Evolutionary conservation across 768 basidiomycete species (phyloP).

Genomic region (Lactarius evosmus): DNA sequence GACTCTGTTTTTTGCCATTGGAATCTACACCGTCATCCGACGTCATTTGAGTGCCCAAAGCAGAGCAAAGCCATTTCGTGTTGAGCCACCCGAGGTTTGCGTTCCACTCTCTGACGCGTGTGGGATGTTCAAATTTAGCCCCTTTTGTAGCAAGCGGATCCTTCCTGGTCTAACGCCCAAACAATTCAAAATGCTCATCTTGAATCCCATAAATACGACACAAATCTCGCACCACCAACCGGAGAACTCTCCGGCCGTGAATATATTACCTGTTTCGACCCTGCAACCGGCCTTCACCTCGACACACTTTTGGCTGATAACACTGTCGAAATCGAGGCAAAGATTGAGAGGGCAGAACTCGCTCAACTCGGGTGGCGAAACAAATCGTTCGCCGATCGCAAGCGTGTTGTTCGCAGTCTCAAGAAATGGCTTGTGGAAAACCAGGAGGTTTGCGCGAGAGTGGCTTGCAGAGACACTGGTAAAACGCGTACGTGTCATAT

Average conservation of each 20-base stretch:
- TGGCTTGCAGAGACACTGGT: conserved; percentile 91
- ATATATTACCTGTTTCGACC: conserved; percentile 91
- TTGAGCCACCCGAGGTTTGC: conserved; percentile 55
- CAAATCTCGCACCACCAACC: conserved; percentile 51
- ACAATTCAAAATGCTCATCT: conserved; percentile 58
- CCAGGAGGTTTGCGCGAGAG: conserved; percentile 78
- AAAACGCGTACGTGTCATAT: conserved; percentile 71
- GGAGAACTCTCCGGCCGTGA: conserved; percentile 44
- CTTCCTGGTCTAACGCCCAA: conserved; percentile 50
- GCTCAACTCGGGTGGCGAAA: conserved; percentile 74
- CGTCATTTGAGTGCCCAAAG: conserved; percentile 73
- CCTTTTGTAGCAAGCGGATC: conserved; percentile 29
- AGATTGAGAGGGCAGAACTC: conserved; percentile 58
- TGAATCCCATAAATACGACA: conserved; percentile 58
- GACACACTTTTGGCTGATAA: conserved; percentile 75
- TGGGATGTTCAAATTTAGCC: background rate
- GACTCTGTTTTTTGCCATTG: conserved; percentile 67
- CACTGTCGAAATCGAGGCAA: conserved; percentile 63
- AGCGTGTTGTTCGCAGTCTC: conserved; percentile 80
- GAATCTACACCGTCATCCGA: conserved; percentile 75
- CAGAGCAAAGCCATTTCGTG: conserved; percentile 65
- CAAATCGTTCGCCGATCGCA: conserved; percentile 74
- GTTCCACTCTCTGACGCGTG: conserved; percentile 6
- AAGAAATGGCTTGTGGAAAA: conserved; percentile 93
- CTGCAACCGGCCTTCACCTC: conserved; percentile 81